These are phyloP conservation scores for Sclerotinia glacialis DNA, from an alignment of 2,329 filamentous ascomycete species.

Conservation along the genomic window DNA sequence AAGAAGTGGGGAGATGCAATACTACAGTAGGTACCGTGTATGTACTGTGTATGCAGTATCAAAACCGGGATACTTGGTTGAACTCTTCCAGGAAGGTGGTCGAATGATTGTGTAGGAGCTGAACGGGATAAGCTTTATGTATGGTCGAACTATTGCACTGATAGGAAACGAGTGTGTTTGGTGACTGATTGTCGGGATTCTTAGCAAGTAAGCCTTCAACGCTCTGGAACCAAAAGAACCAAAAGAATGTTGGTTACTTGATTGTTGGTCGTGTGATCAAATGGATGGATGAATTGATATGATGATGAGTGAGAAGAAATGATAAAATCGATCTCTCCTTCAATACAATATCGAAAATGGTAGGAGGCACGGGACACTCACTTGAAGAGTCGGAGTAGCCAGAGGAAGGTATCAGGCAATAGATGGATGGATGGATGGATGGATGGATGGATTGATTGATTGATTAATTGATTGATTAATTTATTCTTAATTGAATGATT, in stretches of 20 bases:
- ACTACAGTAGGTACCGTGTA: slow-evolving; percentile 1
- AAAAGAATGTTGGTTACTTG: not conserved
- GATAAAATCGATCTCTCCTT: slow-evolving; percentile 1
- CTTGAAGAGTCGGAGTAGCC: not conserved
- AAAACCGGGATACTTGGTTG: not conserved
- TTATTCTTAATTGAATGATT: slow-evolving; percentile 10
- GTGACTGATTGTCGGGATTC: not conserved
- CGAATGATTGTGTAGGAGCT: not conserved
- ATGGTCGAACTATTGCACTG: not conserved
- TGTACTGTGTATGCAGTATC: slow-evolving; percentile 10
- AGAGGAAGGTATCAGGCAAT: slow-evolving; percentile 2
- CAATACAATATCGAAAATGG: not conserved
- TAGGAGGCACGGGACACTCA: not conserved
- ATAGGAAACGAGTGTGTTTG: slow-evolving; percentile 13
- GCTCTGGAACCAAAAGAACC: slow-evolving; percentile 11
- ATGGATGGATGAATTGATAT: slow-evolving; percentile 5
- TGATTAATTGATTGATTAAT: not conserved
- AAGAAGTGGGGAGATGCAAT: slow-evolving; percentile 10
- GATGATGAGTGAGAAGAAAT: not conserved
- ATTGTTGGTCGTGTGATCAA: not conserved
- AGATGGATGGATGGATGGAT: not conserved
- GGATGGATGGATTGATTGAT: too few relatives aligned
- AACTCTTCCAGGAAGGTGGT: slow-evolving; percentile 9
- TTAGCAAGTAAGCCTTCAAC: not conserved
- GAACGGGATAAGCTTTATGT: not conserved